Evolutionary conservation across 2,329 filamentous ascomycete species (phyloP).

Genomic region (Myriosclerotinia duriaeana): DNA sequence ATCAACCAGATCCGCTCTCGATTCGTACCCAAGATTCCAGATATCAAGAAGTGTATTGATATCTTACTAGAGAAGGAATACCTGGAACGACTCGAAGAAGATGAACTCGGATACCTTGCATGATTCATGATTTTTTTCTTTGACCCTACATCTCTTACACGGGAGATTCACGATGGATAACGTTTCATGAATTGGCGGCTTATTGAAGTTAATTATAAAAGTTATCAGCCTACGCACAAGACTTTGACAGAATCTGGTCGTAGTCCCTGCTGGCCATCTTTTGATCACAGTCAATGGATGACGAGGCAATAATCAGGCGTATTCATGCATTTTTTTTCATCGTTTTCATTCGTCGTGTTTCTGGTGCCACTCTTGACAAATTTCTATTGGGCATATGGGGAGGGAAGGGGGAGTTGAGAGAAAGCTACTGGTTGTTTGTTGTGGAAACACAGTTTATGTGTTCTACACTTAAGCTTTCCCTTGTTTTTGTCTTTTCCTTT

Average conservation of each 20-base stretch:
- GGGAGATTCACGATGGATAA: constrained; percentile 12
- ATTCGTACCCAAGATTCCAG: constrained; percentile 87
- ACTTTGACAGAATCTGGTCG: constrained; percentile 10
- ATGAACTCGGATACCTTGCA: constrained; percentile 91
- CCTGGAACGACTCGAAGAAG: constrained; percentile 88
- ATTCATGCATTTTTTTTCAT: constrained; percentile 16
- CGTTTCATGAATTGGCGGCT: constrained; percentile 21
- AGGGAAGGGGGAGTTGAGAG: constrained; percentile 10
- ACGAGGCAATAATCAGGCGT: constrained; percentile 14
- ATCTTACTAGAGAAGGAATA: constrained; percentile 99
- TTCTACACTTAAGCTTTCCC: constrained; percentile 6
- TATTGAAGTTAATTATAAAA: constrained; percentile 20
- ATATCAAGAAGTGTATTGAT: constrained; percentile 99
- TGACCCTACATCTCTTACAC: constrained; percentile 8
- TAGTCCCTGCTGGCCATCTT: constrained; percentile 6
- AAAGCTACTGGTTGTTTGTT: constrained; percentile 4
- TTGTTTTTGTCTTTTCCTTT: neutral
- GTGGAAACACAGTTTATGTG: constrained; percentile 6
- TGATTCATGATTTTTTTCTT: constrained; percentile 48
- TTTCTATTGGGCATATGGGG: constrained; percentile 7
- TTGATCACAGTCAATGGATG: constrained; percentile 12
- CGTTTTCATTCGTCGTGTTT: constrained; percentile 11
- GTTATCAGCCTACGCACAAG: constrained; percentile 5
- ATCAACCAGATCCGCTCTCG: constrained; percentile 92
- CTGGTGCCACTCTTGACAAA: constrained; percentile 14